Conservation (phyloP, 2,329 filamentous ascomycete genomes). For the Tolypocladium album region DNA sequence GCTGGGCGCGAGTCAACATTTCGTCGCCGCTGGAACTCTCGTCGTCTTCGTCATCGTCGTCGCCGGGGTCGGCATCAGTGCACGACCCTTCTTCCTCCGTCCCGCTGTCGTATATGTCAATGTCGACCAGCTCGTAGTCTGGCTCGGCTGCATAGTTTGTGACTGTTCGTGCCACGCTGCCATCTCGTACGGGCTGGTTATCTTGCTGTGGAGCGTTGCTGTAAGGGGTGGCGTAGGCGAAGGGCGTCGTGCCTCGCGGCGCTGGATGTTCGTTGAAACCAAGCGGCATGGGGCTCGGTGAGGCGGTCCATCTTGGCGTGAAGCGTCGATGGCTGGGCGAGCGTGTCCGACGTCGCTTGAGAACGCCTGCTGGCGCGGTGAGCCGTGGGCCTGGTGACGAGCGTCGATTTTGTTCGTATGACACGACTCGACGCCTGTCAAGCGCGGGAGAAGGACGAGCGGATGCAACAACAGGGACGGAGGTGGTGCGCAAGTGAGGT, state of each 20-base stretch:
- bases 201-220: slow-evolving; percentile 48
- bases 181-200: slow-evolving; percentile 17
- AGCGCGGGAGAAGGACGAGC: slow-evolving; percentile 25
- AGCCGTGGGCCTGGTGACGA: slow-evolving; percentile 18
- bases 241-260: slow-evolving; percentile 37
- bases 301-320: slow-evolving; percentile 46
- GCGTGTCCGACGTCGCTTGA: slow-evolving; percentile 42
- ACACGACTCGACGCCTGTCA: slow-evolving; percentile 33
- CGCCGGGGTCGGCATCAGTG: slow-evolving; percentile 12
- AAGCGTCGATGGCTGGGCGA: slow-evolving; percentile 45
- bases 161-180: slow-evolving; percentile 16
- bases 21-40: slow-evolving; percentile 14
- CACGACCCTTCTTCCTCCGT: slow-evolving; percentile 23
- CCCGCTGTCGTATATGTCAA: slow-evolving; percentile 23
- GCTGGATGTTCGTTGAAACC: slow-evolving; percentile 20
- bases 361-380: slow-evolving; percentile 18
- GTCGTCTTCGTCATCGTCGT: slow-evolving; percentile 12
- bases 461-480: slow-evolving; percentile 34
- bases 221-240: slow-evolving; percentile 66
- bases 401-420: slow-evolving; percentile 25
- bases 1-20: slow-evolving; percentile 14
- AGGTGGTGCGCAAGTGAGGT: slow-evolving; percentile 39
- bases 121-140: slow-evolving; percentile 23
- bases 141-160: slow-evolving; percentile 21
- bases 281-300: slow-evolving; percentile 30